These are phyloP conservation scores for Tolypocladium inflatum DNA, from an alignment of 2,329 filamentous ascomycete genomes.

Conservation along the genomic window DNA sequence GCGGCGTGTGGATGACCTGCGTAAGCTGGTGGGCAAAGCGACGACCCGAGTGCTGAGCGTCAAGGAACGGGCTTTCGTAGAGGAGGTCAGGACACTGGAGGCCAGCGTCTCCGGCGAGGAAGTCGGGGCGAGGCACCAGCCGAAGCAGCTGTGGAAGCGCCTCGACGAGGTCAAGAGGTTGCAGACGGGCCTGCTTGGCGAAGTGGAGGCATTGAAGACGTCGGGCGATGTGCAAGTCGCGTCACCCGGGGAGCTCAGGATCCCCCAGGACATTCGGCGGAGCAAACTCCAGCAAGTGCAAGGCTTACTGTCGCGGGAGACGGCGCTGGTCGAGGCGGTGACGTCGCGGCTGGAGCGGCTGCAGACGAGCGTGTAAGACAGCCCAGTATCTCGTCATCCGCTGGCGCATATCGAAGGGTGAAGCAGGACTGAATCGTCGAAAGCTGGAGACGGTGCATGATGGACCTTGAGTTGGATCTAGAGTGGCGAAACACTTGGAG, in stretches of 20 bases:
- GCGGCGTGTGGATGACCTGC: conserved; percentile 50
- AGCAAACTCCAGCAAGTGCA: conserved; percentile 56
- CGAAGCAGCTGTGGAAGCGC: conserved; percentile 45
- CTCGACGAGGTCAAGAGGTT: conserved; percentile 46
- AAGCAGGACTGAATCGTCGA: neutral
- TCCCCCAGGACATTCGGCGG: conserved; percentile 51
- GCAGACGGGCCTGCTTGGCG: conserved; percentile 41
- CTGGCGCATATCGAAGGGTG: neutral
- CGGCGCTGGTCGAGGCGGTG: conserved; percentile 58
- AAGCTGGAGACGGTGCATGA: neutral
- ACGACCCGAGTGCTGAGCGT: conserved; percentile 31
- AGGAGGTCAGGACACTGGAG: conserved; percentile 46
- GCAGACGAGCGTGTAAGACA: conserved; percentile 20
- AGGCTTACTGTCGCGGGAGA: conserved; percentile 54
- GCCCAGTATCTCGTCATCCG: no score
- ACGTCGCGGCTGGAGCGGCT: conserved; percentile 52
- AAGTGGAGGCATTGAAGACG: conserved; percentile 36
- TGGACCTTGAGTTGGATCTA: neutral
- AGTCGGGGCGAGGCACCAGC: conserved; percentile 23
- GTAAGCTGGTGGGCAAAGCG: conserved; percentile 31
- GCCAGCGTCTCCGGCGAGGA: conserved; percentile 29
- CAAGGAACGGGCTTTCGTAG: conserved; percentile 35
- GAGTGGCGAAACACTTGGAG: neutral
- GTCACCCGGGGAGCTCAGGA: conserved; percentile 34
- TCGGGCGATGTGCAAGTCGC: conserved; percentile 14